A percentile compares a stretch with the other conserved stretches of the same genome.
Conservation (phyloP, 163 green algal genomes). For the Coccomyxa subellipsoidea region DNA sequence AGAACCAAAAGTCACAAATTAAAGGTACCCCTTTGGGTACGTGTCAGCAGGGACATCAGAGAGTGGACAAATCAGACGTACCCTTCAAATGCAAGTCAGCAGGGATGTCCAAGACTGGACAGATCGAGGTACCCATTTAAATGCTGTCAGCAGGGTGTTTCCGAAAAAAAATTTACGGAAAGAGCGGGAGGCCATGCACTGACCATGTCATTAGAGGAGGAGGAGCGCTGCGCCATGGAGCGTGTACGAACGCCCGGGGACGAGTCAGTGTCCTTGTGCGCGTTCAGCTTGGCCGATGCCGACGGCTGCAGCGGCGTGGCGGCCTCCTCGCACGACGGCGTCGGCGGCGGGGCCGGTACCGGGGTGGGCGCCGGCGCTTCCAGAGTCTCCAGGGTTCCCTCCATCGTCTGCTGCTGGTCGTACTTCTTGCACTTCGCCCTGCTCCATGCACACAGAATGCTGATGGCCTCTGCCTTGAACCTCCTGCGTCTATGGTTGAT, state of each 20-base stretch:
- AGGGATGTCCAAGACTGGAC: no score
- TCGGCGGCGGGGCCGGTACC: background rate
- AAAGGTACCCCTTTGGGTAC: no score
- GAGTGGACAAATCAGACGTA: no score
- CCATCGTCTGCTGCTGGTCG: slow-evolving; percentile 36
- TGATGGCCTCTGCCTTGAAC: background rate
- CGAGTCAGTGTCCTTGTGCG: slow-evolving; percentile 2
- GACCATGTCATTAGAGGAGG: background rate
- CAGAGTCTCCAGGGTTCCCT: slow-evolving; percentile 33
- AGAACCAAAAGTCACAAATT: no score
- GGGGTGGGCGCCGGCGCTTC: slow-evolving; percentile 15
- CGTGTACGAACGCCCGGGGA: background rate
- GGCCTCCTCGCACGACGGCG: background rate
- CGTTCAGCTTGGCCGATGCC: background rate
- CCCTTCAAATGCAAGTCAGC: no score
- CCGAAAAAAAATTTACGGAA: no score
- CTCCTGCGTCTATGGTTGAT: no score
- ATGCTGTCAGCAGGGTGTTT: no score
- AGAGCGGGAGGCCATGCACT: background rate
- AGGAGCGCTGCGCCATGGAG: background rate
- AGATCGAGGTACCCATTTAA: no score
- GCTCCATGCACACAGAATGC: background rate
- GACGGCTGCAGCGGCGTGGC: background rate
- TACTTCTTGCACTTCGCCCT: slow-evolving; percentile 44
- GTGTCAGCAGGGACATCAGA: no score